Evolutionary conservation across 805 yeast genomes (phyloP).

Genomic region (Candida quercuum): DNA sequence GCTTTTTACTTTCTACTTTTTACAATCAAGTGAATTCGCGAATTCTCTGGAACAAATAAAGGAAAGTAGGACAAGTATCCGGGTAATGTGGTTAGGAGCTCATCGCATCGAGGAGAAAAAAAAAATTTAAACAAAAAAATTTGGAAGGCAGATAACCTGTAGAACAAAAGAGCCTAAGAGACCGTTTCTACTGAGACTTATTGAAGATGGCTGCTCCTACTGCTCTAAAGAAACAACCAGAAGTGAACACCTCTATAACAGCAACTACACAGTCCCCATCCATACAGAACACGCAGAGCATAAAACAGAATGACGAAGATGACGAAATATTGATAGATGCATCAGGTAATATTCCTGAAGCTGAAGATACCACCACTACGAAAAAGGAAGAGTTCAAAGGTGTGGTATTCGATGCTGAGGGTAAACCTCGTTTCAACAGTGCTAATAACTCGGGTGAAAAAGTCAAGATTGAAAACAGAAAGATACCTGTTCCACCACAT

Average conservation of each 20-base stretch:
- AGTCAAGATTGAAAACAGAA: constrained; percentile 80
- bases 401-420: constrained; percentile 62
- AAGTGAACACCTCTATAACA: not conserved
- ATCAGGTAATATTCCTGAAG: constrained; percentile 21
- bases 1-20: too few relatives aligned
- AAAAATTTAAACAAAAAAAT: not conserved
- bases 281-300: constrained; percentile 1
- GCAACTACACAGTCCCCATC: constrained; percentile 2
- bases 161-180: not conserved
- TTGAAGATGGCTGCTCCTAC: constrained; percentile 42
- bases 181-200: not conserved
- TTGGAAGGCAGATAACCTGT: not conserved
- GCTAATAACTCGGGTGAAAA: constrained; percentile 55
- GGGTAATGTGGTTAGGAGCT: not conserved
- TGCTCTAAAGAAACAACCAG: constrained; percentile 25
- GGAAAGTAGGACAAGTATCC: too few relatives aligned
- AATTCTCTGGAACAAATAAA: too few relatives aligned
- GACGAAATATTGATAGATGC: constrained; percentile 36
- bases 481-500: constrained; percentile 94
- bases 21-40: not conserved
- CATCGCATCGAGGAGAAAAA: constrained; percentile 1
- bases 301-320: constrained; percentile 28
- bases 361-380: constrained; percentile 8
- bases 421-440: constrained; percentile 80
- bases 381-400: constrained; percentile 23